Evolutionary conservation across 257 asterid species (phyloP).

Genomic region (Lithospermum erythrorhizon): DNA sequence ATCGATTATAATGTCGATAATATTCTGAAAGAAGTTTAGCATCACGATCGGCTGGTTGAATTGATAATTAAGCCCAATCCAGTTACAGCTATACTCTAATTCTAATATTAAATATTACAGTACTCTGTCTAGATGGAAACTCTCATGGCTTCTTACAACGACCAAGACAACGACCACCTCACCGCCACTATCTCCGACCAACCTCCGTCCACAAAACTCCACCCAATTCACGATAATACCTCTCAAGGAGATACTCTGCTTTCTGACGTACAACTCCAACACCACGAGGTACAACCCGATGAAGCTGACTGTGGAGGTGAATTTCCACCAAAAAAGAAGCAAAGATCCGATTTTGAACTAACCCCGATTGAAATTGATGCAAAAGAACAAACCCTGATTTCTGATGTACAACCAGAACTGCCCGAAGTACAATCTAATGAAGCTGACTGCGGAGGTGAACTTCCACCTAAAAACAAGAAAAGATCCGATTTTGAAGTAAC

Average conservation of each 20-base stretch:
- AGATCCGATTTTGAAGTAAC: constrained; percentile 34
- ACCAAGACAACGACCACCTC: constrained; percentile 25
- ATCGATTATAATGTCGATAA: no score
- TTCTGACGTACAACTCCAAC: no score
- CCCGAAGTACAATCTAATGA: neutral
- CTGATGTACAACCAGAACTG: neutral
- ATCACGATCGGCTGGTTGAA: no score
- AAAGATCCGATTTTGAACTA: constrained; percentile 36
- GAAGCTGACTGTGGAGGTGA: constrained; percentile 22
- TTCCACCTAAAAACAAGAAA: constrained; percentile 50
- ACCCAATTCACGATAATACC: no score
- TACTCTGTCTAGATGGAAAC: constrained; percentile 29
- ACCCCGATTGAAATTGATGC: neutral
- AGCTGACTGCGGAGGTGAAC: constrained; percentile 26
- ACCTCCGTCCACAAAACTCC: no score
- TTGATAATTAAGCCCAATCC: no score
- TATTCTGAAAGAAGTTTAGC: no score
- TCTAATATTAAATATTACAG: no score
- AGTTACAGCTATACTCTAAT: no score
- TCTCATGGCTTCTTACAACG: constrained; percentile 44
- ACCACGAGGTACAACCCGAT: no score
- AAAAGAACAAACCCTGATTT: neutral
- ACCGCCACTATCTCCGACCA: constrained; percentile 3
- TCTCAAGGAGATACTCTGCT: no score
- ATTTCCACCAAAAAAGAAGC: constrained; percentile 53